These are phyloP conservation scores for Scheffersomyces illinoinensis DNA, from an alignment of 1,139 yeast species.

Conservation along the genomic window DNA sequence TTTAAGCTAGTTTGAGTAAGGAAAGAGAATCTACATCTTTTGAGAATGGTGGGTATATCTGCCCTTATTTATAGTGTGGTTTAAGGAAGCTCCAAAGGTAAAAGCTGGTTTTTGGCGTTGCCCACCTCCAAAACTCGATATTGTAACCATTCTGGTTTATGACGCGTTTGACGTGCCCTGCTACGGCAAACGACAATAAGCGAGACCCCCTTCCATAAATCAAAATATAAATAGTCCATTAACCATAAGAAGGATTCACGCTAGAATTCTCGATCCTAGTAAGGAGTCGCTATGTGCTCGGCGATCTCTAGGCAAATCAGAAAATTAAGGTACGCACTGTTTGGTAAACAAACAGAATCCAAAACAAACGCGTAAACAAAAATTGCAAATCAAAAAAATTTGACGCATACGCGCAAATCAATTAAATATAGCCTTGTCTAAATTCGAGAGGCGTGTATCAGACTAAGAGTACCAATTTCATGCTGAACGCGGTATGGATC, in stretches of 20 bases:
- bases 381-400: neutral
- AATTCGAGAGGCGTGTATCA: neutral
- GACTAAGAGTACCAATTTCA: neutral
- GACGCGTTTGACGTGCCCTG: neutral
- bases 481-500: neutral
- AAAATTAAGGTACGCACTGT: neutral
- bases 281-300: neutral
- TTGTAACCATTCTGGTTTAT: neutral
- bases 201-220: neutral
- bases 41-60: constrained; percentile 1
- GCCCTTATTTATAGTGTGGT: constrained; percentile 11
- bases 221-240: neutral
- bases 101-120: neutral
- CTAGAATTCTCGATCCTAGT: neutral
- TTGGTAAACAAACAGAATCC: neutral
- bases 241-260: neutral
- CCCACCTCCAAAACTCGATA: neutral
- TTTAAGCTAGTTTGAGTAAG: neutral
- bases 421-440: neutral
- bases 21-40: neutral
- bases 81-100: neutral
- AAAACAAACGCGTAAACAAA: neutral
- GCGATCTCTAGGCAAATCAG: neutral
- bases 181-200: neutral
- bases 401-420: neutral